phyloP scores from a whole-genome alignment of 495 filamentous ascomycete species.

The Tuber umbilicatum region DNA sequence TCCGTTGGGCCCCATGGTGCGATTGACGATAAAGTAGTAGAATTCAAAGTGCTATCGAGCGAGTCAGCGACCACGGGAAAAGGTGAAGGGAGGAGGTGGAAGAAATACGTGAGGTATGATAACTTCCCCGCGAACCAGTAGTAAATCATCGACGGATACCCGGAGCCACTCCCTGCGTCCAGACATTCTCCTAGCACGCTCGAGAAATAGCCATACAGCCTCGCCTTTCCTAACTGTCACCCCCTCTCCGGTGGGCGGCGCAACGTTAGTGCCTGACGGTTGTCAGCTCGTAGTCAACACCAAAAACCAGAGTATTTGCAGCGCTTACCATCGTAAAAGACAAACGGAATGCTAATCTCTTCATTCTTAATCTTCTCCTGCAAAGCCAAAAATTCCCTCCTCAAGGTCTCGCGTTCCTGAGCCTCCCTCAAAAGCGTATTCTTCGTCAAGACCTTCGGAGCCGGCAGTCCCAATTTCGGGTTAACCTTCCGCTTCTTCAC shows the following conservation, averaged over 20 bases:
- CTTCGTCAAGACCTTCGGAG: slow-evolving; percentile 78
- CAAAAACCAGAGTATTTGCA: neutral
- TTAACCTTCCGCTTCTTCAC: slow-evolving; percentile 45
- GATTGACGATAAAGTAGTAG: slow-evolving; percentile 93
- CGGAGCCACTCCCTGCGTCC: slow-evolving; percentile 74
- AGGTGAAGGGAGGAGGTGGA: neutral
- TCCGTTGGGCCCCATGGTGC: slow-evolving; percentile 62
- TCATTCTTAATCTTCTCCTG: slow-evolving; percentile 85
- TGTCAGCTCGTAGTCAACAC: slow-evolving; percentile 6
- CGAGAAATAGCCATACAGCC: slow-evolving; percentile 81
- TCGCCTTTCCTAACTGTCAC: slow-evolving; percentile 90
- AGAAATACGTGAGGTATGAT: slow-evolving; percentile 86
- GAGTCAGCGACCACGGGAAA: slow-evolving; percentile 3
- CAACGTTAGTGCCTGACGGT: slow-evolving; percentile 58
- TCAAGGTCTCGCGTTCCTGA: slow-evolving; percentile 68
- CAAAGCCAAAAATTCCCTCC: slow-evolving; percentile 74
- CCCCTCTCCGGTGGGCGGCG: slow-evolving; percentile 61
- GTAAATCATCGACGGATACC: slow-evolving; percentile 90
- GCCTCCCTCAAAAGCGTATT: slow-evolving; percentile 73
- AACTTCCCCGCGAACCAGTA: slow-evolving; percentile 84
- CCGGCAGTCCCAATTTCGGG: slow-evolving; percentile 51
- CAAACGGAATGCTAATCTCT: slow-evolving; percentile 87
- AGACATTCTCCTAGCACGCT: slow-evolving; percentile 50
- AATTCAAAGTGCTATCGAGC: slow-evolving; percentile 78
- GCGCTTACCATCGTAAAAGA: slow-evolving; percentile 80